phyloP scores from a whole-genome alignment of 225 moss, liverwort and hornwort genomes.

The Bryum argenteum region DNA sequence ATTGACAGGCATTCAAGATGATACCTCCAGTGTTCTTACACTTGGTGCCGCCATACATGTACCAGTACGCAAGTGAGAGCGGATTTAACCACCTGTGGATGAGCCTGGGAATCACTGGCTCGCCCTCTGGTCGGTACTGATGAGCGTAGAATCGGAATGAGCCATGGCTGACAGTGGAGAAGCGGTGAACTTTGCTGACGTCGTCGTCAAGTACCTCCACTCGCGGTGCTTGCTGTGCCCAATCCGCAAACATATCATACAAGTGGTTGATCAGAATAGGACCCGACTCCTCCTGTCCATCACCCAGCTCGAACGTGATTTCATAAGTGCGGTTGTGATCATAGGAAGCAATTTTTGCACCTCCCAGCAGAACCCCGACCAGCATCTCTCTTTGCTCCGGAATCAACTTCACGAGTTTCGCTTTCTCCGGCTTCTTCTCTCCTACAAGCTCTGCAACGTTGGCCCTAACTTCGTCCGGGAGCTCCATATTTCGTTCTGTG shows the following conservation, averaged over 20 bases:
- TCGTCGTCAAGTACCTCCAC: conserved; percentile 37
- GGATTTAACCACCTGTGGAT: conserved; percentile 93
- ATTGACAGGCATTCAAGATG: conserved; percentile 69
- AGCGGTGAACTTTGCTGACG: conserved; percentile 43
- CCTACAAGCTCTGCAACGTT: conserved; percentile 55
- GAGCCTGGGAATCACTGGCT: conserved; percentile 76
- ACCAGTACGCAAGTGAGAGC: conserved; percentile 90
- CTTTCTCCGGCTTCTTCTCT: conserved; percentile 51
- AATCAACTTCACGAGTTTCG: conserved; percentile 52
- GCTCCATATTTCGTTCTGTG: conserved; percentile 52
- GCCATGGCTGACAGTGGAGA: conserved; percentile 85
- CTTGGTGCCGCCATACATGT: conserved; percentile 86
- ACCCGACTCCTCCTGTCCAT: conserved; percentile 49
- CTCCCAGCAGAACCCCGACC: conserved; percentile 84
- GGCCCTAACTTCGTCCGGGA: conserved; percentile 49
- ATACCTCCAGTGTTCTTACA: conserved; percentile 70
- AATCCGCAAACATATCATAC: conserved; percentile 67
- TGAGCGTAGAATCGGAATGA: conserved; percentile 94
- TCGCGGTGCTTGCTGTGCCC: conserved; percentile 69
- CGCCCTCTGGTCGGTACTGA: conserved; percentile 80
- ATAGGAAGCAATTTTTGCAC: conserved; percentile 67
- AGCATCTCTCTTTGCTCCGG: conserved; percentile 79
- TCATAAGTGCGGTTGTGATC: conserved; percentile 77
- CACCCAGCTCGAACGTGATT: conserved; percentile 69
- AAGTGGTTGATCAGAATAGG: conserved; percentile 73